A percentile compares a stretch with the other conserved stretches of the same genome.
These are phyloP conservation scores for Psilocybe cyanescens DNA, from an alignment of 768 basidiomycete species.

Conservation along the genomic window DNA sequence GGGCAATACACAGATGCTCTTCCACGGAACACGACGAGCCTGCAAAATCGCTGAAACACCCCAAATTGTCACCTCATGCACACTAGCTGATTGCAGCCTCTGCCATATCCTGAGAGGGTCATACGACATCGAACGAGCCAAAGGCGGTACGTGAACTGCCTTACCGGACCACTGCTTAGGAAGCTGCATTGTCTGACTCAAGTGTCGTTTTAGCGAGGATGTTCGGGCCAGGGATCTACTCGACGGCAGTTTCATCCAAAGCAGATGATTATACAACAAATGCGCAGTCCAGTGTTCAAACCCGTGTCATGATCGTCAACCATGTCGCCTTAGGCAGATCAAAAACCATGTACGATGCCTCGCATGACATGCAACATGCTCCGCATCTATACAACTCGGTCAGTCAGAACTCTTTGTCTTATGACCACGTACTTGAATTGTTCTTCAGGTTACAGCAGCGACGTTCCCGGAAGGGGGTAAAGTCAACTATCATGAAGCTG, in stretches of 20 bases:
- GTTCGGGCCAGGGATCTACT: constrained; percentile 36
- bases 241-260: constrained; percentile 29
- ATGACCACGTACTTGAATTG: not conserved
- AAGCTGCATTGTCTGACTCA: not conserved
- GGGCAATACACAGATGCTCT: constrained; percentile 32
- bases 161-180: not conserved
- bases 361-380: constrained; percentile 32
- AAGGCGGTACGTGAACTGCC: constrained; percentile 17
- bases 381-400: constrained; percentile 33
- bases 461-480: constrained; percentile 30
- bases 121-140: constrained; percentile 32
- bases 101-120: constrained; percentile 31
- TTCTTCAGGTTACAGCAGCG: constrained; percentile 29
- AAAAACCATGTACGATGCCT: constrained; percentile 27
- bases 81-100: constrained; percentile 23
- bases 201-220: constrained; percentile 21
- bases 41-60: constrained; percentile 26
- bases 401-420: not conserved
- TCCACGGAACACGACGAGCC: constrained; percentile 30
- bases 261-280: constrained; percentile 29
- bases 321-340: constrained; percentile 31
- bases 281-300: constrained; percentile 6
- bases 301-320: constrained; percentile 31
- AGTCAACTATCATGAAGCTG: constrained; percentile 32
- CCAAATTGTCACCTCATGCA: constrained; percentile 19